Base-by-base conservation (phyloP, 2,329 filamentous ascomycete genomes). In the Phialemoniopsis sp. region DNA sequence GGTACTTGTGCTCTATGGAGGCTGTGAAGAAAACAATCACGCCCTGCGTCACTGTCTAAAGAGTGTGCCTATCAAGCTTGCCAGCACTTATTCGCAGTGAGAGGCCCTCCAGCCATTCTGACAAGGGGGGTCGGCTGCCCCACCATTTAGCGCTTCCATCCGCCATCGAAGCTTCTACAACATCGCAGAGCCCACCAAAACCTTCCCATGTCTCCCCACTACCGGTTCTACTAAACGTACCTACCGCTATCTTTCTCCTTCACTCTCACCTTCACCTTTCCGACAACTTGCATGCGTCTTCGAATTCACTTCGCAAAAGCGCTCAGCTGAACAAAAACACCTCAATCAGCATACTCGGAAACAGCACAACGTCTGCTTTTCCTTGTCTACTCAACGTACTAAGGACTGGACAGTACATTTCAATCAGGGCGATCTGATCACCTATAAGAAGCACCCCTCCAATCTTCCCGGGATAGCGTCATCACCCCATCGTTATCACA, bases 151-250 rank as follows among this genome's bases (percentile, higher is more conserved):
- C 21, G 10, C 21, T 29, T 36, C 21, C 34, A 37, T 38, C 36
- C 38, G 38, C 38, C 38, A 37, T 40, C 38, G 38, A 40, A 40
- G 38, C 38, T 40, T 40, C 38, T 40, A 37, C 35, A 37, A 37
- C 35, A 37, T 29, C 34, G 17, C n/a, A 21, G 34, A 28, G 17
- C 33, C 16, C 5, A 6, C 26, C 26, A 26, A n/a, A 13, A 14
- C 28, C 31, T 29, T 19, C 34, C 28, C 31, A 36, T 15, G 19
- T 18, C 38, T 32, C 34, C n/a, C 32, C 28, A 15, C 34, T 17
- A 26, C 35, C 26, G 30, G 26, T 28, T 14, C 35, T 17, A 10
- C 15, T 13, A 14, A 26, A 7, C n/a, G 9, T 13, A 13, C 35
- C 29, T 30, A n/a, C 18, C 35, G 29, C 18, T 36, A 13, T 13